Conservation (phyloP, 768 basidiomycete genomes). For the Cantharellus cinnabarinus region DNA sequence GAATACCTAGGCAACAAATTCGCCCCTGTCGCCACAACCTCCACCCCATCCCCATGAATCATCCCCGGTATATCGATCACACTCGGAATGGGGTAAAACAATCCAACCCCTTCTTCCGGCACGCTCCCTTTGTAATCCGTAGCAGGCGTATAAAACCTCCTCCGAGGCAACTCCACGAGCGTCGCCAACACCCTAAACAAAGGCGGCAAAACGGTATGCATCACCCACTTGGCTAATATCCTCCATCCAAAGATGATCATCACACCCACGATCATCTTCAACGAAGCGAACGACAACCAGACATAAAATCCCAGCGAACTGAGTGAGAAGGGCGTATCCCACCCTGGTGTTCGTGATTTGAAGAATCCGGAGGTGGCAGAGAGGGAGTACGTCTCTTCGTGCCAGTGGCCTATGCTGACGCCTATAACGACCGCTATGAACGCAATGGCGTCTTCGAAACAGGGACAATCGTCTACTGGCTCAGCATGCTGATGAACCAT, state of each 20-base stretch:
- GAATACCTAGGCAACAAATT: too few relatives aligned
- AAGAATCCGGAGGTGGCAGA: constrained; percentile 7
- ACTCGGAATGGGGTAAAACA: constrained; percentile 55
- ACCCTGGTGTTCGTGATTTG: constrained; percentile 7
- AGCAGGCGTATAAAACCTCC: constrained; percentile 78
- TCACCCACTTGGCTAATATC: constrained; percentile 54
- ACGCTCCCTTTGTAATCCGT: constrained; percentile 59
- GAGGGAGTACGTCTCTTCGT: constrained; percentile 14
- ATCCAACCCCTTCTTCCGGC: constrained; percentile 30
- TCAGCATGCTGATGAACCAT: constrained; percentile 81
- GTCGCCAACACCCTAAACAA: constrained; percentile 57
- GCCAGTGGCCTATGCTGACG: constrained; percentile 49
- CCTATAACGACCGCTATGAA: constrained; percentile 73
- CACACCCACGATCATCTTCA: constrained; percentile 34
- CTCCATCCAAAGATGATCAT: constrained; percentile 73
- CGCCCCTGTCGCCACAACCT: constrained; percentile 14
- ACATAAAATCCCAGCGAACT: too few relatives aligned
- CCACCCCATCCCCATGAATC: constrained; percentile 1
- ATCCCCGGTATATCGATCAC: constrained; percentile 53
- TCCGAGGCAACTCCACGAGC: constrained; percentile 51
- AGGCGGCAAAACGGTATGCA: constrained; percentile 63
- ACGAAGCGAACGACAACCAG: constrained; percentile 23
- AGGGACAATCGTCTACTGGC: constrained; percentile 91
- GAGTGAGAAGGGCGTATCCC: constrained; percentile 9
- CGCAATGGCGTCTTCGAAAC: constrained; percentile 94